Base-by-base conservation (phyloP, 2,329 filamentous ascomycete genomes). In the Diaporthe longicolla region DNA sequence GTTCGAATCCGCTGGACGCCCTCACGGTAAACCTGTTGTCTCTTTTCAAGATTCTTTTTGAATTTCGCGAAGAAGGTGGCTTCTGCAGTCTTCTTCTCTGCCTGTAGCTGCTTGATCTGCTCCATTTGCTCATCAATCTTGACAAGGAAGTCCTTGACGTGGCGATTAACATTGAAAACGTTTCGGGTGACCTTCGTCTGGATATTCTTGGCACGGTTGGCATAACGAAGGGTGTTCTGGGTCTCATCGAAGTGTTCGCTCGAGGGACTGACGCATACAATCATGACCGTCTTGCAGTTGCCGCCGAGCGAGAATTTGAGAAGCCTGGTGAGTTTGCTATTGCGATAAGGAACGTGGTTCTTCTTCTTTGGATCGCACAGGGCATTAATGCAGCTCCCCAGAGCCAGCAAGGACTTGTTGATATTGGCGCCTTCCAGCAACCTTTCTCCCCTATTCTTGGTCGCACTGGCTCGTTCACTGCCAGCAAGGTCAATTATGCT, bases 131-230 rank as follows among this genome's bases (percentile, higher is more conserved):
- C 97, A 81, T 99, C 96, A 79, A 99, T 99, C 89, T 98, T 98
- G 87, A 98, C 97, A 82, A 99, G 85, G 85, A 98, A 99, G 84
- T 99, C 97, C 86, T 99, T 99, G 80, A 99, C 97, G 84, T 99
- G 97, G 76, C 97, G 93, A 82, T 99, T 98, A 77, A 99, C 97
- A 82, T 99, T 99, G 86, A 97, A 99, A 32, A 98, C 95, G 81
- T 99, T 99, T 80, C 95, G 92, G n/a, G 97, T 98, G 73, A 98
- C 95, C 88, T 99, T 99, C 74, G 97, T 99, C 85, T 98, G 97
- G 81, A 99, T 99, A 80, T 99, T 99, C 90, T 99, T 99, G 74
- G 97, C 97, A 78, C 97, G 90, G 83, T 99, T 98, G 66, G 97
- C 97, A 80, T 99, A 99, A 79, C 97, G 94, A 24, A 99, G 88